These are phyloP conservation scores for Viola pubescens DNA, from an alignment of 441 rosid genomes.

Conservation along the genomic window DNA sequence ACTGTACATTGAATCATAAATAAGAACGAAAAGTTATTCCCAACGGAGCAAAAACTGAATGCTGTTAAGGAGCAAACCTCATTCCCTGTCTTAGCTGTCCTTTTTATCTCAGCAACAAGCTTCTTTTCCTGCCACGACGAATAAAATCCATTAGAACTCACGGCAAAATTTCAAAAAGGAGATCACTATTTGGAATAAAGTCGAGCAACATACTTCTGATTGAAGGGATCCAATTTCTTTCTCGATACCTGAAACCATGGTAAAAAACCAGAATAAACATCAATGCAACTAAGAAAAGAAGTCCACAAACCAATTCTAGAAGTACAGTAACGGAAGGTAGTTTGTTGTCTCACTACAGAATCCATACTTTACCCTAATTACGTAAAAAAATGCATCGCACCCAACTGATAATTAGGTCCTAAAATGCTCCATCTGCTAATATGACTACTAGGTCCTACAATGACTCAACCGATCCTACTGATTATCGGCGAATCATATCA, in stretches of 20 bases:
- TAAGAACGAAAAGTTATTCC: neutral
- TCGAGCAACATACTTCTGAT: constrained; percentile 46
- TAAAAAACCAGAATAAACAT: constrained; percentile 12
- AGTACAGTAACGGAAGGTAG: neutral
- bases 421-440: neutral
- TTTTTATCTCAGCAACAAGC: constrained; percentile 88
- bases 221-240: constrained; percentile 81
- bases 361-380: neutral
- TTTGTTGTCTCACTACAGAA: neutral
- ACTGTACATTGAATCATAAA: too few relatives aligned
- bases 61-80: constrained; percentile 42
- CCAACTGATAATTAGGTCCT: neutral
- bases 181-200: constrained; percentile 4
- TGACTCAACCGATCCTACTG: neutral
- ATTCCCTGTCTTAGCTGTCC: constrained; percentile 85
- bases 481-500: neutral
- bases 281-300: constrained; percentile 3
- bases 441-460: neutral
- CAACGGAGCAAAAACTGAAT: neutral
- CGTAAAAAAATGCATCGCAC: neutral
- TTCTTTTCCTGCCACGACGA: constrained; percentile 64
- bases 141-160: constrained; percentile 16
- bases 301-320: neutral
- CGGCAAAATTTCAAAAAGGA: neutral
- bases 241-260: constrained; percentile 59